phyloP scores from a whole-genome alignment of 768 basidiomycete genomes.

The Russula brevipes region DNA sequence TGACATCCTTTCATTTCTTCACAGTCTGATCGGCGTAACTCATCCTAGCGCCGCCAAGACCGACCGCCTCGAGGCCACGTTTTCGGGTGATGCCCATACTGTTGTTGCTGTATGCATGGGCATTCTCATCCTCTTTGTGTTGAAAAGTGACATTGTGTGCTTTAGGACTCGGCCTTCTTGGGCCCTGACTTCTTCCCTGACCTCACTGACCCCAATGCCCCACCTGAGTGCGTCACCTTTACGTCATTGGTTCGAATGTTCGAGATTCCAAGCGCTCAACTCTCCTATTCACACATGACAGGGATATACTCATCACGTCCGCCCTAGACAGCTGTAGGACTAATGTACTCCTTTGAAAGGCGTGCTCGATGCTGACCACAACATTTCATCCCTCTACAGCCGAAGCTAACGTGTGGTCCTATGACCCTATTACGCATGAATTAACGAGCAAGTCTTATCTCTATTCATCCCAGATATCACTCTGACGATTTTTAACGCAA shows the following conservation, averaged over 20 bases:
- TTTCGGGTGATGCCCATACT: background rate
- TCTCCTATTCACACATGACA: background rate
- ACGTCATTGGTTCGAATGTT: background rate
- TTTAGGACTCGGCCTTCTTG: constrained; percentile 7
- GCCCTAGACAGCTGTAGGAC: background rate
- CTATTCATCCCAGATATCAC: background rate
- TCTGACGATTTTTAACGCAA: background rate
- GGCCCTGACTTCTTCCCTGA: background rate
- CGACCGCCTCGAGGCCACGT: background rate
- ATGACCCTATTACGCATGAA: background rate
- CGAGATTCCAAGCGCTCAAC: background rate
- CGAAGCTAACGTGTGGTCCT: constrained; percentile 3
- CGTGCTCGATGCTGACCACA: background rate
- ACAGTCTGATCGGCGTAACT: background rate
- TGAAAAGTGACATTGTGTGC: too few species aligned
- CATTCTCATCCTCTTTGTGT: too few species aligned
- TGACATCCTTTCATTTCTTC: background rate
- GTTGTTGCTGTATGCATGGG: background rate
- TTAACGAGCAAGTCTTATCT: constrained; percentile 5
- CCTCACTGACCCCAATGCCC: background rate
- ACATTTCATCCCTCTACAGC: background rate
- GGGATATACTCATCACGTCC: background rate
- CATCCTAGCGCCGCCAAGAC: background rate
- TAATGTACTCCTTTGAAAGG: background rate
- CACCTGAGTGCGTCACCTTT: background rate